Percentiles rank a stretch among this genome's conserved stretches.
These are phyloP conservation scores for Acacia confusa DNA, from an alignment of 306 rosid genomes.

Conservation along the genomic window DNA sequence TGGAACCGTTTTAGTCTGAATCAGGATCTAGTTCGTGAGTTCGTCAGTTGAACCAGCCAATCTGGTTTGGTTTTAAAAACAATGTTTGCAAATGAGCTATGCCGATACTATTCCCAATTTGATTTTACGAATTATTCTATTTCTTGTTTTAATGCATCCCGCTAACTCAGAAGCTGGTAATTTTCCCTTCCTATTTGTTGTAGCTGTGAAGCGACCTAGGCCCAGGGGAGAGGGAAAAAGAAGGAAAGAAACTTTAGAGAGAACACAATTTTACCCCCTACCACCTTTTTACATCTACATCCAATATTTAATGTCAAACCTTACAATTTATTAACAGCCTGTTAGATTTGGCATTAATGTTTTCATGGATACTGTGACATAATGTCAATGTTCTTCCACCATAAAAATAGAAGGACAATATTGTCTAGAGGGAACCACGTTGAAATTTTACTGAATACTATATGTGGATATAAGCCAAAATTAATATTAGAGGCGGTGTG, in stretches of 20 bases:
- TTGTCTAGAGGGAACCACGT: no score
- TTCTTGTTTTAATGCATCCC: background rate
- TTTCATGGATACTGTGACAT: no score
- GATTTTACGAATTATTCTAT: background rate
- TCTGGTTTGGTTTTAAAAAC: background rate
- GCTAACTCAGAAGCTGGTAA: background rate
- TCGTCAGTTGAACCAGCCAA: background rate
- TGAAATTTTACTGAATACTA: no score
- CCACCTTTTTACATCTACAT: background rate
- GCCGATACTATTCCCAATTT: background rate
- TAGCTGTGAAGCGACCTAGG: background rate
- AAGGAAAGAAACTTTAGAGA: no score
- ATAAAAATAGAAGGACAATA: no score
- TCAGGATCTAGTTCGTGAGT: background rate
- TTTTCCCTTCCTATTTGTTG: background rate
- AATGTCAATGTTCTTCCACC: no score
- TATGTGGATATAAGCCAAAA: no score
- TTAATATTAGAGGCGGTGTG: no score
- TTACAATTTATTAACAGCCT: no score
- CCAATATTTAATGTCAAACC: background rate
- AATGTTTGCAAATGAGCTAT: background rate
- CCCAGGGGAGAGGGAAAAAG: background rate
- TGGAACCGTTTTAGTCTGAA: background rate
- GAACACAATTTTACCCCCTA: background rate
- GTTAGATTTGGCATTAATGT: no score